Evolutionary conservation across 208 protist genomes (phyloP).

Genomic region (Leishmania turanica): DNA sequence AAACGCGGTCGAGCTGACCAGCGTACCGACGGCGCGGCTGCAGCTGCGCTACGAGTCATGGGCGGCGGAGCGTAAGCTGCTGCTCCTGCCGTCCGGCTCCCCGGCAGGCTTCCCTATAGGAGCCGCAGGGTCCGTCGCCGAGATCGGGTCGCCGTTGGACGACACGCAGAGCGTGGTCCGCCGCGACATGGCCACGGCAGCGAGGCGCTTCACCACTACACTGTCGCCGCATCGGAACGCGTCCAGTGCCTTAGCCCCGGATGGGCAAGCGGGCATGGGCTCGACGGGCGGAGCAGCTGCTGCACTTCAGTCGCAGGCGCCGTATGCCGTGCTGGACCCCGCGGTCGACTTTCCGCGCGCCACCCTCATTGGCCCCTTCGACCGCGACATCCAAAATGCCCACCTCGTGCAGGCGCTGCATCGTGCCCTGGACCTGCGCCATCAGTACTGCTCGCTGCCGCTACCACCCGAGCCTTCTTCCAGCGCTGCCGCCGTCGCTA

Average conservation of each 20-base stretch:
- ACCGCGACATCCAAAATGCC: constrained; percentile 71
- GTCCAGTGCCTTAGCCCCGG: not conserved
- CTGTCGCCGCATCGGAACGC: not conserved
- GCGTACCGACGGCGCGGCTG: constrained; percentile 72
- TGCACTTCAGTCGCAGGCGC: constrained; percentile 20
- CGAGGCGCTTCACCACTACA: not conserved
- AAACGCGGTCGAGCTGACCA: constrained; percentile 64
- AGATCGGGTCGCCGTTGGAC: not conserved
- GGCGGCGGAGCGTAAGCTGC: constrained; percentile 54
- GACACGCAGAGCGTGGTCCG: not conserved
- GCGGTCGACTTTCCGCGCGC: constrained; percentile 71
- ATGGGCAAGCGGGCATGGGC: not conserved
- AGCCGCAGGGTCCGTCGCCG: not conserved
- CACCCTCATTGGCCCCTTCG: constrained; percentile 57
- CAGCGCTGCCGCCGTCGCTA: not conserved
- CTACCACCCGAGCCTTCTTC: constrained; percentile 14
- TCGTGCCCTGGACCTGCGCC: constrained; percentile 74
- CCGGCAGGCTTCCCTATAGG: not conserved
- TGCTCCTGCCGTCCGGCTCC: constrained; percentile 7
- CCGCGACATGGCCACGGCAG: not conserved
- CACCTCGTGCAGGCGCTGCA: constrained; percentile 66
- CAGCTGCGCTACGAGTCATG: constrained; percentile 76
- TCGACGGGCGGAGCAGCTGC: not conserved
- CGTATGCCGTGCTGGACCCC: constrained; percentile 72
- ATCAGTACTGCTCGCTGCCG: constrained; percentile 53